Evolutionary conservation across 768 basidiomycete genomes (phyloP).

Genomic region (Leccinum rimulosum): DNA sequence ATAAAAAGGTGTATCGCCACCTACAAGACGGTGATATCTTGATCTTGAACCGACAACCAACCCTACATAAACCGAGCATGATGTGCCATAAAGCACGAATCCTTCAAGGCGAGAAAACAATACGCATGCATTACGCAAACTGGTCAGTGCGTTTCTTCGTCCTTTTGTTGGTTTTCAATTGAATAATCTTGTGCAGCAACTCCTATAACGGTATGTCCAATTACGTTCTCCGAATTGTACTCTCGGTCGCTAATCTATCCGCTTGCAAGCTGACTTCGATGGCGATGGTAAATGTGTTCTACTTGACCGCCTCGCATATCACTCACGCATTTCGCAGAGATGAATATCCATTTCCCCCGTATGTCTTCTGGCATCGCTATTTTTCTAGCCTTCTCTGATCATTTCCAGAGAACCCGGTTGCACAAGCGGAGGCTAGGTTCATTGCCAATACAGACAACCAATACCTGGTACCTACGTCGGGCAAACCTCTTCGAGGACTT

Average conservation of each 20-base stretch:
- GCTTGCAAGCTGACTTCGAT: constrained; percentile 76
- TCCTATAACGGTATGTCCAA: constrained; percentile 84
- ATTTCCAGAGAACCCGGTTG: constrained; percentile 81
- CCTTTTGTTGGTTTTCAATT: constrained; percentile 6
- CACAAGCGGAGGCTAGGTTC: constrained; percentile 89
- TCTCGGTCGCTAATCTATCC: constrained; percentile 7
- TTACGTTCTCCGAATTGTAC: constrained; percentile 2
- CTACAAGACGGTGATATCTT: constrained; percentile 92
- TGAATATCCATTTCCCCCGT: constrained; percentile 99
- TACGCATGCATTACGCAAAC: constrained; percentile 99
- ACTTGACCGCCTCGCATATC: neutral
- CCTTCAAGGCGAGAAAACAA: constrained; percentile 94
- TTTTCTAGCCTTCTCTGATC: constrained; percentile 1
- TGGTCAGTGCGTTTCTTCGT: constrained; percentile 56
- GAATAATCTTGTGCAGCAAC: constrained; percentile 54
- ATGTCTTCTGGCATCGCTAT: constrained; percentile 31
- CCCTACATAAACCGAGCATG: constrained; percentile 99
- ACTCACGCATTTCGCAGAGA: constrained; percentile 53
- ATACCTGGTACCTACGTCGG: constrained; percentile 98
- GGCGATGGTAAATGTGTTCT: constrained; percentile 65
- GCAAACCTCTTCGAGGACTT: constrained; percentile 93
- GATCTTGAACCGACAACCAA: constrained; percentile 96
- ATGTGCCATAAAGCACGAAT: constrained; percentile 96
- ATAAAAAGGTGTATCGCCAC: constrained; percentile 98
- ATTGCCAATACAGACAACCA: constrained; percentile 99